Percentiles rank a stretch among this genome's conserved stretches.
These are phyloP conservation scores for Vigna trinervia DNA, from an alignment of 306 rosid species.

Conservation along the genomic window DNA sequence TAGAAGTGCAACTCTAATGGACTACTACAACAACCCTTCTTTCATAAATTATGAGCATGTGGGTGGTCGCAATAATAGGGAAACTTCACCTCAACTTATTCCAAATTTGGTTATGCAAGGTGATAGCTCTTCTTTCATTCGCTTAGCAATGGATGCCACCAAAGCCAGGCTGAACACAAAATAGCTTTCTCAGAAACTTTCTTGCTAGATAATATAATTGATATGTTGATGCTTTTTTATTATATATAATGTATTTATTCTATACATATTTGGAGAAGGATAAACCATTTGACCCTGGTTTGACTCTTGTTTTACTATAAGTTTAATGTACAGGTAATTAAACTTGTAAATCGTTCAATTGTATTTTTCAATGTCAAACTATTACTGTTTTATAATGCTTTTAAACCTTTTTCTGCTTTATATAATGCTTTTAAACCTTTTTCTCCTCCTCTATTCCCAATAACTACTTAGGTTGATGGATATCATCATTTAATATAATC, in stretches of 20 bases:
- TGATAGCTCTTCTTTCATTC: conserved; percentile 71
- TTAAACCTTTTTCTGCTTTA: background rate
- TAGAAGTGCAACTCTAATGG: conserved; percentile 52
- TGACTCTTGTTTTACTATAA: conserved; percentile 32
- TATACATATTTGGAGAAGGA: conserved; percentile 12
- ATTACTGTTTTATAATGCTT: conserved; percentile 14
- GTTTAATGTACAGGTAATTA: conserved; percentile 41
- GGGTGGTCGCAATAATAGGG: conserved; percentile 51
- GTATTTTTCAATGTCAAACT: conserved; percentile 16
- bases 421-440: conserved; percentile 4
- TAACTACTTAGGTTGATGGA: too few species aligned
- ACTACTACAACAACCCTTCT: conserved; percentile 56
- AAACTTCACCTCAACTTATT: conserved; percentile 67
- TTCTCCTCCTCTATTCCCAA: background rate
- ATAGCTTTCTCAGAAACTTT: conserved; percentile 36
- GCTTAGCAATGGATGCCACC: conserved; percentile 70
- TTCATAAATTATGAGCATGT: conserved; percentile 62
- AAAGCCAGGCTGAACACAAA: conserved; percentile 61
- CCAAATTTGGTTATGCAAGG: conserved; percentile 84
- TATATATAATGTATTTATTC: conserved; percentile 38
- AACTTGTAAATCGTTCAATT: conserved; percentile 18
- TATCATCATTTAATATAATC: too few species aligned
- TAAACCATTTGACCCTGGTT: background rate
- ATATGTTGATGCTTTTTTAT: conserved; percentile 30
- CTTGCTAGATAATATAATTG: conserved; percentile 29